Conservation (phyloP, 257 asterid genomes). For the Linderniella brevidens region DNA sequence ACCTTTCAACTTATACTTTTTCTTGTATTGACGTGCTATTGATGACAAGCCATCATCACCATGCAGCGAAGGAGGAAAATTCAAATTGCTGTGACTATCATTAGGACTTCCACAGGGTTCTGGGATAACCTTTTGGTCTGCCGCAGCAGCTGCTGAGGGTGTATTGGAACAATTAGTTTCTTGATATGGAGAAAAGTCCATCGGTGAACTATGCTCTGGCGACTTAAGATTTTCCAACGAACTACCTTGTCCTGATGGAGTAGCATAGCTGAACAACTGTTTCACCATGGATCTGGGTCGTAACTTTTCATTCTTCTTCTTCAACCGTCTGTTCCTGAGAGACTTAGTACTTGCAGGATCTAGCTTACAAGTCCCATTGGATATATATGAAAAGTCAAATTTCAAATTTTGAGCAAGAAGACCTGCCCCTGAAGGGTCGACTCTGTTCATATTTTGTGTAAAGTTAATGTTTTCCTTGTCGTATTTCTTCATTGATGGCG, state of each 20-base stretch:
- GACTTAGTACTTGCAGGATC: slow-evolving; percentile 24
- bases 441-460: slow-evolving; percentile 15
- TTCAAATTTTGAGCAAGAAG: slow-evolving; percentile 22
- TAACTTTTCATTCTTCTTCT: slow-evolving; percentile 36
- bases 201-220: slow-evolving; percentile 61
- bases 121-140: slow-evolving; percentile 17
- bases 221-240: slow-evolving; percentile 24
- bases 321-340: slow-evolving; percentile 24
- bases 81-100: slow-evolving; percentile 17
- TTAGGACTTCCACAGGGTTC: slow-evolving; percentile 17
- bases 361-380: slow-evolving; percentile 11
- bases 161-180: slow-evolving; percentile 15
- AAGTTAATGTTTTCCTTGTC: slow-evolving; percentile 25
- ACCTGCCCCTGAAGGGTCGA: slow-evolving; percentile 22
- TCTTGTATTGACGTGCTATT: slow-evolving; percentile 50
- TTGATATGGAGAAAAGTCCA: slow-evolving; percentile 85
- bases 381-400: slow-evolving; percentile 17
- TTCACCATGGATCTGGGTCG: slow-evolving; percentile 24
- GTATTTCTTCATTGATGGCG: slow-evolving; percentile 18
- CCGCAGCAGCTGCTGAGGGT: slow-evolving; percentile 14
- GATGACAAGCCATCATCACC: slow-evolving; percentile 51
- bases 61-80: slow-evolving; percentile 18
- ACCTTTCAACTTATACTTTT: slow-evolving; percentile 59
- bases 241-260: slow-evolving; percentile 17
- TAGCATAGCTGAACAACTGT: slow-evolving; percentile 20